Base-by-base conservation (phyloP, 2,329 filamentous ascomycete species). In the Verticillium klebahnii region DNA sequence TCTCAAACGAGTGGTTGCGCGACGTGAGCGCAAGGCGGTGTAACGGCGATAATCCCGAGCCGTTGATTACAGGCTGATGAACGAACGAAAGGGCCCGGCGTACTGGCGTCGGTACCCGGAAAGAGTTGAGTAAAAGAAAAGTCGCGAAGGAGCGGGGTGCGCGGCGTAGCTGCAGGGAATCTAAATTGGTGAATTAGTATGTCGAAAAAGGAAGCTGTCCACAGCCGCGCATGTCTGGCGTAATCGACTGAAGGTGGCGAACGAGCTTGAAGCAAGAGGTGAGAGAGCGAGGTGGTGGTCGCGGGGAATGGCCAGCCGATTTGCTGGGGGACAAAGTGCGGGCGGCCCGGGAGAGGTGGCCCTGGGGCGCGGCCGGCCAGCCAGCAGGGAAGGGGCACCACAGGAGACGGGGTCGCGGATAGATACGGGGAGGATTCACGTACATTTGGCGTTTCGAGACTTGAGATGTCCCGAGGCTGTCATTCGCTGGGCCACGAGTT, bases 371-470 rank as follows among this genome's bases (percentile, higher is more conserved):
- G 55, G 36, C 8, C 12, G 23, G 55, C 12, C 14, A 36, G 11
- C 19, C 15, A 45, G 57, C 57, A 25, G 23, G 32, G 37, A 12
- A 50, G 57, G 37, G 40, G 40, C 19, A 50, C 40, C 40, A 50
- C 19, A 50, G 19, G 3, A n/a, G 19, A 9, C n/a, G 40, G 40
- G 40, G 40, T 50, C 19, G 19, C 40, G 40, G 40, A 50, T 19
- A 50, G 40, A 23, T 23, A 50, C 40, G 57, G 39, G 37, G 57
- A 9, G 23, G 32, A 69, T 74, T 74, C 74, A 78, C 76, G 69
- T 78, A 78, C 77, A 69, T 66, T 72, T 73, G 70, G 71, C 66
- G 77, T 80, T 79, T 78, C 75, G 76, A 72, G 69, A 70, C 63
- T 68, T 70, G 66, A 69, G 69, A 11, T 29, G 37, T 40, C 17